Evolutionary conservation across 805 yeast genomes (phyloP), one percentile per base, ranked within the genome.

Genomic region (Candida argentea): DNA sequence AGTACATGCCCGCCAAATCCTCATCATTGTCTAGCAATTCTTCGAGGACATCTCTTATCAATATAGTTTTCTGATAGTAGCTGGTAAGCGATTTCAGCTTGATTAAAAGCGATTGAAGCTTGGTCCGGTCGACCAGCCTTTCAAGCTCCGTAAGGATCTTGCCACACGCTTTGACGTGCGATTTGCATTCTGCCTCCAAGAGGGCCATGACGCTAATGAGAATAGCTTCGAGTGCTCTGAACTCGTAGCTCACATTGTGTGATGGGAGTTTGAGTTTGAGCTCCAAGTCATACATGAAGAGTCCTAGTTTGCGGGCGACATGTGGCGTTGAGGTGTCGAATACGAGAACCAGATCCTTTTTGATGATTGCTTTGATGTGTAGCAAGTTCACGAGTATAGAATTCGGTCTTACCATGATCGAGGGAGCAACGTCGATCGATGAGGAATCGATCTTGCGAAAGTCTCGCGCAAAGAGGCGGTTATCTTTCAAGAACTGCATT

Each of bases 321-420:
- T 70, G 65, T 2, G 78, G 69, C 29, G 56, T 71, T 29, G 76
- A 62, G 9, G 84, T 76, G 45, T 91, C 97, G 52, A 91, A 91
- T 1, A 91, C 68, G 55, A 82, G 67, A 6, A 91, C 93, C 37
- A 67, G 61, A 43, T 89, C 84, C 23, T 72, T 67, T 42, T 80
- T 82, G n/a, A 91, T 73, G 26, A 91, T 63, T 1, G 96, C 97
- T 39, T 91, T 80, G 27, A 91, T 85, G 48, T 87, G 91, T 21
- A 91, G 57, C 44, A 91, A 55, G 47, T 86, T 87, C 27, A 91
- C 74, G 30, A 91, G 59, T 12, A 89, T 81, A 29, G 93, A 79
- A 37, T 71, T 70, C 15, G 71, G 66, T 34, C 96, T 67, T 14
- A 86, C 85, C 34, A 87, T 76, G 25, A 91, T 79, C 12, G 85